These are phyloP conservation scores for Chalaropsis thielavioides DNA, from an alignment of 2,329 filamentous ascomycete species.

Conservation along the genomic window DNA sequence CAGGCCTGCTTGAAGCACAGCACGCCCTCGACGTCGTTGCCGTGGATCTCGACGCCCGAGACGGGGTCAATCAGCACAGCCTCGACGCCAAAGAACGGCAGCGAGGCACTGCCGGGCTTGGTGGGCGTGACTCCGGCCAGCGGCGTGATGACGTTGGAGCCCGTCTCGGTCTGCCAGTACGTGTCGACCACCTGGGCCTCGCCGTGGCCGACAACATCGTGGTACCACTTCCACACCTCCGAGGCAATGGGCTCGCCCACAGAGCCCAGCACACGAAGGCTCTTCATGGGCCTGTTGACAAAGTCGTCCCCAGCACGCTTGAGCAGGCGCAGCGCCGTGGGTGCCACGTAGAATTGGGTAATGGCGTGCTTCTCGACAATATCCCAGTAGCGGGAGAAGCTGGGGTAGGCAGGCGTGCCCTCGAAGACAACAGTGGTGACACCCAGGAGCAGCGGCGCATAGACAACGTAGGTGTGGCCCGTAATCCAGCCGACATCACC, in stretches of 20 bases:
- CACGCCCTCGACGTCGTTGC: slow-evolving; percentile 95
- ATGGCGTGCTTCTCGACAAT: slow-evolving; percentile 91
- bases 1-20: slow-evolving; percentile 94
- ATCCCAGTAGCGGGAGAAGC: slow-evolving; percentile 98
- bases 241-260: slow-evolving; percentile 96
- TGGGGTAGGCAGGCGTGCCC: slow-evolving; percentile 90
- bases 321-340: slow-evolving; percentile 78
- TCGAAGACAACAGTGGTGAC: slow-evolving; percentile 94
- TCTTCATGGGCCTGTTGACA: slow-evolving; percentile 78
- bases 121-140: slow-evolving; percentile 87
- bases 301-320: slow-evolving; percentile 93
- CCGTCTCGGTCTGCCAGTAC: slow-evolving; percentile 99
- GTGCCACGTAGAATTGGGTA: slow-evolving; percentile 96
- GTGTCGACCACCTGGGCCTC: slow-evolving; percentile 91
- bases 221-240: slow-evolving; percentile 99
- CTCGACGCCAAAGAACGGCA: slow-evolving; percentile 97
- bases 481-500: slow-evolving; percentile 99
- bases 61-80: slow-evolving; percentile 95
- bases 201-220: slow-evolving; percentile 84
- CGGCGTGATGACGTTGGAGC: slow-evolving; percentile 88
- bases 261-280: slow-evolving; percentile 78
- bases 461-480: slow-evolving; percentile 95
- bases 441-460: slow-evolving; percentile 83
- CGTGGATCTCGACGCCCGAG: slow-evolving; percentile 79
- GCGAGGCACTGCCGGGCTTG: slow-evolving; percentile 87